Conservation (phyloP, 1,284 basidiomycete species). For the Leccinum angustisporum region DNA sequence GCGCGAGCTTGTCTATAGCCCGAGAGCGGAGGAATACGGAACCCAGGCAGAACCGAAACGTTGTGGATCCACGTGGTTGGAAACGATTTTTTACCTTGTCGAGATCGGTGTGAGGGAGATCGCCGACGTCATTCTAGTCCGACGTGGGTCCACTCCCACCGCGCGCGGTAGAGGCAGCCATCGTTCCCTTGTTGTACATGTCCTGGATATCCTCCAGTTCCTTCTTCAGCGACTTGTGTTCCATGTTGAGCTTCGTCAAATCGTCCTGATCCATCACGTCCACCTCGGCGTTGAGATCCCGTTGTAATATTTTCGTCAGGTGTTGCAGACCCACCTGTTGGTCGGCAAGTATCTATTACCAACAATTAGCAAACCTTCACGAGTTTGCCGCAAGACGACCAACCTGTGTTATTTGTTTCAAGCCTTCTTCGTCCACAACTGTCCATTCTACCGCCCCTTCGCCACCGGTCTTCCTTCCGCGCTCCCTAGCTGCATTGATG, state of each 20-base stretch:
- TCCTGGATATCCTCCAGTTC: constrained; percentile 50
- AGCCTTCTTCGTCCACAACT: constrained; percentile 80
- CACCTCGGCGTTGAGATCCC: constrained; percentile 48
- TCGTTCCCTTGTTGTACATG: constrained; percentile 30
- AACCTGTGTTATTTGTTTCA: constrained; percentile 77
- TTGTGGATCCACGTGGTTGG: constrained; percentile 5
- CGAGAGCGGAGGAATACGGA: constrained; percentile 28
- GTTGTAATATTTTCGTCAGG: constrained; percentile 72
- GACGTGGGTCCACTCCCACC: constrained; percentile 3
- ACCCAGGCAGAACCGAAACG: constrained; percentile 3
- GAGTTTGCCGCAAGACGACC: constrained; percentile 14
- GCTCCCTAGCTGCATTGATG: constrained; percentile 61
- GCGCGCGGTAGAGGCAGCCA: neutral
- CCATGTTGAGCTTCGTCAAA: constrained; percentile 42
- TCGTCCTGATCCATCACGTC: constrained; percentile 57
- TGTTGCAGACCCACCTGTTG: constrained; percentile 82
- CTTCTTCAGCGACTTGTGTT: constrained; percentile 42
- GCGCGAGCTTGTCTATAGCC: constrained; percentile 67
- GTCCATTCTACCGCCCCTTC: constrained; percentile 63
- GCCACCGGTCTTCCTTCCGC: constrained; percentile 45
- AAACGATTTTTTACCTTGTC: constrained; percentile 54
- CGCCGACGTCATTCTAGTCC: constrained; percentile 39
- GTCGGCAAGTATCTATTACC: constrained; percentile 65
- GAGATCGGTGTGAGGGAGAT: constrained; percentile 54
- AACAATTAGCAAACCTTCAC: constrained; percentile 3